Conservation (phyloP, 805 yeast species). For the Candida boidinii region DNA sequence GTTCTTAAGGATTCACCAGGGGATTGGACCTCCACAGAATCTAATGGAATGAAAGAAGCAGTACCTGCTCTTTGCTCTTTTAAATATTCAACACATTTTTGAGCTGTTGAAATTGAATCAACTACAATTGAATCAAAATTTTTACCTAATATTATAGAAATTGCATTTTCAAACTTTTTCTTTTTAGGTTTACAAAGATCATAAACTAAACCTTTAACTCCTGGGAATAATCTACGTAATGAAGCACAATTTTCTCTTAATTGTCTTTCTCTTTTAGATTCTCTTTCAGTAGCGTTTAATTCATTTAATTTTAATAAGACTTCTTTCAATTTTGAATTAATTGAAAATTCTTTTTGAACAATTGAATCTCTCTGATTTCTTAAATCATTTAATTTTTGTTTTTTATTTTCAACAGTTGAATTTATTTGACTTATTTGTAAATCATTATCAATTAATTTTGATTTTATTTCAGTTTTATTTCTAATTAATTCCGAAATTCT, state of each 20-base stretch:
- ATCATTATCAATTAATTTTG: slow-evolving; percentile 20
- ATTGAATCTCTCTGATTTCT: slow-evolving; percentile 28
- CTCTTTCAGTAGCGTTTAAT: slow-evolving; percentile 67
- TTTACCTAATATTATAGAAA: slow-evolving; percentile 70
- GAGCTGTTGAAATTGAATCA: slow-evolving; percentile 64
- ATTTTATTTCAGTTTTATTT: slow-evolving; percentile 22
- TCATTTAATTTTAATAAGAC: slow-evolving; percentile 58
- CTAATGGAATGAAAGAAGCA: slow-evolving; percentile 84
- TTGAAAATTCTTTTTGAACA: slow-evolving; percentile 41
- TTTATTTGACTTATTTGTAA: slow-evolving; percentile 19
- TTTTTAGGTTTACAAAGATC: slow-evolving; percentile 76
- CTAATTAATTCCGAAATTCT: slow-evolving; percentile 26
- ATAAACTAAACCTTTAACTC: slow-evolving; percentile 73
- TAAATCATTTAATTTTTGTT: slow-evolving; percentile 17
- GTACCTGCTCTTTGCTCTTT: slow-evolving; percentile 81
- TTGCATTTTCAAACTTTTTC: slow-evolving; percentile 62
- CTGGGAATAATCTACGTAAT: slow-evolving; percentile 69
- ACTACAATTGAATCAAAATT: slow-evolving; percentile 80
- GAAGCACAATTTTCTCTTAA: slow-evolving; percentile 66
- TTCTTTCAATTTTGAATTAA: slow-evolving; percentile 58
- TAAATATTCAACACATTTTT: slow-evolving; percentile 65
- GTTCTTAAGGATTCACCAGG: slow-evolving; percentile 48
- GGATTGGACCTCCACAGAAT: slow-evolving; percentile 54
- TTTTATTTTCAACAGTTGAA: slow-evolving; percentile 22
- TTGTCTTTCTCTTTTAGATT: slow-evolving; percentile 58